Evolutionary conservation across 768 basidiomycete species (phyloP), one percentile per base, ranked within the genome.

Genomic region (Boletus rubropictus): DNA sequence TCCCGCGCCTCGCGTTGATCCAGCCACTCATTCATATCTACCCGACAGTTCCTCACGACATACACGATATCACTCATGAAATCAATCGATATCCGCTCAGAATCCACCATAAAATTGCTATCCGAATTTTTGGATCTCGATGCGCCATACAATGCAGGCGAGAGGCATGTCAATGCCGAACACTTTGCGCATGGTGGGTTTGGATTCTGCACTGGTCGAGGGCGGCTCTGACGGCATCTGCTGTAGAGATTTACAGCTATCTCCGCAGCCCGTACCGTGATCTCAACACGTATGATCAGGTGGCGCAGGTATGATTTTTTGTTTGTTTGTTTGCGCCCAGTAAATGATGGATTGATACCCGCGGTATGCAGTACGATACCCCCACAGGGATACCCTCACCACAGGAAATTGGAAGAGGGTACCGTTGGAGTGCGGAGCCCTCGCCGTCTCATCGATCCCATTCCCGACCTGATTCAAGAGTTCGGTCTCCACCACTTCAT

Each of bases 61-160:
- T 89, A 94, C 68, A 89, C 82, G 17, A 69, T 95, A 42, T 90
- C 91, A 2, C 72, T 97, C 56, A 90, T 97, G 82, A 90, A 91
- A 67, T 77, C 88, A 3, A 81, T 96, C 45, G 93, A 97, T 68
- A 87, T 97, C 47, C 88, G 93, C 35, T 88, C 90, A 11, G 86
- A 91, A 67, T 81, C 85, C 32, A 89, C 92, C 34, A 77, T 97
- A 36, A 87, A 84, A 57, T 65, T 89, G 14, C 72, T 97, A 7
- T 76, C 90, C 12, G 93, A 95, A 56, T 94, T 93, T 68, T 74
- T 97, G 39, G 93, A 97, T 60, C 75, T 89, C 64, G 85, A 84
- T 53, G 66, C 69, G 3, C 73, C 77, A 2, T 81, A 82, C 49
- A 61, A 62, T 18, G 75, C 78, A 39, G 83, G 82, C 7, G 70